These are phyloP conservation scores for Leishmania tropica DNA, from an alignment of 208 protist genomes.

Conservation along the genomic window DNA sequence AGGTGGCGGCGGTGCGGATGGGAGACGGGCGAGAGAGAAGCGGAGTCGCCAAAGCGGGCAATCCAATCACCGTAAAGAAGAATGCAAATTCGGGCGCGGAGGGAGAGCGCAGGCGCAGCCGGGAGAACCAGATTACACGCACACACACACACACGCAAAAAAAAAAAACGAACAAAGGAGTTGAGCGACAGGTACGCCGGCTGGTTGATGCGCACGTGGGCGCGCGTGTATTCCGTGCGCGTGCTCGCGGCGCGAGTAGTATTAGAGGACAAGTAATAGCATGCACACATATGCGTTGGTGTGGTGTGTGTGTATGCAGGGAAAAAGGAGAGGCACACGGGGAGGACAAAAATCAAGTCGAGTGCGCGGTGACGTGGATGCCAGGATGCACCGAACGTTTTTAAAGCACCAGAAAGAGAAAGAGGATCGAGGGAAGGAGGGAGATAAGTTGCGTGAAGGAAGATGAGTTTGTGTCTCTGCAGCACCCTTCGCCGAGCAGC, in stretches of 20 bases:
- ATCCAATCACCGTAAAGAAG: not conserved
- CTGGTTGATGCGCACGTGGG: not conserved
- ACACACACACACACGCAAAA: conserved; percentile 10
- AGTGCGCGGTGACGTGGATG: not conserved
- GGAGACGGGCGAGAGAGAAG: not conserved
- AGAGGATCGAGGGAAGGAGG: not conserved
- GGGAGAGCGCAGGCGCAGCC: not conserved
- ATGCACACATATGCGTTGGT: not conserved
- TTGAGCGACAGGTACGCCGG: not conserved
- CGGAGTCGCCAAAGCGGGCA: not conserved
- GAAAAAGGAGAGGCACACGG: not conserved
- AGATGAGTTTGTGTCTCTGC: not conserved
- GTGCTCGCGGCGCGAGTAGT: not conserved
- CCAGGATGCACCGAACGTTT: not conserved
- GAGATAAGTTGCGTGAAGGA: not conserved
- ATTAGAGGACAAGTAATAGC: conserved; percentile 14
- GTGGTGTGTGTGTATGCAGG: conserved; percentile 11
- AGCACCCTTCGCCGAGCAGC: not conserved
- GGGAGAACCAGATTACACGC: not conserved
- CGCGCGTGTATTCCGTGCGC: not conserved
- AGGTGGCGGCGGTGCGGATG: not conserved
- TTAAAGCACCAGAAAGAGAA: not conserved
- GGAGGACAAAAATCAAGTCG: not conserved
- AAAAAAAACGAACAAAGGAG: not conserved
- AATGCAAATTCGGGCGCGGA: not conserved